Percentiles rank a stretch among this genome's conserved stretches.
These are phyloP conservation scores for Thraustochytrium sp. DNA, from an alignment of 352 stramenopile species.

Conservation along the genomic window DNA sequence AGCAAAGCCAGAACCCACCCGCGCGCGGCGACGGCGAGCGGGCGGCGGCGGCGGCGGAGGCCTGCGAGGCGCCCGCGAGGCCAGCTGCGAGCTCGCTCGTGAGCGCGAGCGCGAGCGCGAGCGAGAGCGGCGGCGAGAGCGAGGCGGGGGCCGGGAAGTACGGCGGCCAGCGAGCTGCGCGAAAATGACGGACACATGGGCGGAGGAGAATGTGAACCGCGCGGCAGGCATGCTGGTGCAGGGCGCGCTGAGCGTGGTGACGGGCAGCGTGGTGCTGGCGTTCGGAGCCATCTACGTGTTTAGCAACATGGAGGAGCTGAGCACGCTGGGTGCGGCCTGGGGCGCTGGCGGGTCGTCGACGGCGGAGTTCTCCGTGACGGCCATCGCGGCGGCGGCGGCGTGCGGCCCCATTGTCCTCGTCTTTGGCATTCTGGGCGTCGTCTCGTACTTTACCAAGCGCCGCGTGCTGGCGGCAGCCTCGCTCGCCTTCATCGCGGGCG, in stretches of 20 bases:
- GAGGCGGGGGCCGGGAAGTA: background rate
- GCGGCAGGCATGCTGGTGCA: background rate
- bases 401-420: background rate
- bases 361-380: background rate
- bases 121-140: background rate
- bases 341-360: background rate
- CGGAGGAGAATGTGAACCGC: background rate
- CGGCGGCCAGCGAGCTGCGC: background rate
- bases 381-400: background rate
- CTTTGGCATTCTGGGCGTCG: background rate
- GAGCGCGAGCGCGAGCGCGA: background rate
- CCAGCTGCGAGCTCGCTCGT: too few relatives aligned
- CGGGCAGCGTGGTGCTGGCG: background rate
- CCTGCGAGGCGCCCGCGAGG: too few relatives aligned
- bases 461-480: background rate
- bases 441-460: background rate
- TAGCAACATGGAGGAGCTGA: background rate
- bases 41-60: too few relatives aligned
- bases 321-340: background rate
- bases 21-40: too few relatives aligned
- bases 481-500: background rate
- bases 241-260: background rate
- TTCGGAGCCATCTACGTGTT: background rate
- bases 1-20: too few relatives aligned
- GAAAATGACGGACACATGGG: background rate